Evolutionary conservation across 2,329 filamentous ascomycete species (phyloP), one percentile per base, ranked within the genome.

Genomic region (Nemania sp.): DNA sequence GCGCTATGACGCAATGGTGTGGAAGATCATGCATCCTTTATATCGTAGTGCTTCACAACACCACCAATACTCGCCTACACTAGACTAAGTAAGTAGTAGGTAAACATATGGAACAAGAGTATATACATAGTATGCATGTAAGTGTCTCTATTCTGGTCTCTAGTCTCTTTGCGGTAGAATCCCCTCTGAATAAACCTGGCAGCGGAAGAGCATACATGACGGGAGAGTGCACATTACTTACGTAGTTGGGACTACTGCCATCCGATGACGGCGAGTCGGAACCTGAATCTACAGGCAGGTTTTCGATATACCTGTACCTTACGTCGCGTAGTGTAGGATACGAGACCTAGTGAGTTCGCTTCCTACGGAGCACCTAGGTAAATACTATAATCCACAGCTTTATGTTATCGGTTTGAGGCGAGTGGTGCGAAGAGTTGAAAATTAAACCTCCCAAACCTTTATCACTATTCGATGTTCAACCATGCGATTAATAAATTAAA

Each of bases 1-100:
- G 26, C 55, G 55, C 56, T 58, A 68, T 57, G 51, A 65, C 62
- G 66, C 45, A 68, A 53, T 18, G 22, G 35, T 41, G 53, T 62
- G 51, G 62, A 58, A 60, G 62, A 61, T 58, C 35, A 43, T n/a
- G 51, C 41, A 57, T 60, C 52, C 62, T 43, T 55, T 49, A 35
- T 11, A 35, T 35, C 7, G 6, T 35, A 8, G 32, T 35, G 32
- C 32, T 35, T 11, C 7, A 35, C 6, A 35, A 3, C 32, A 35
- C 2, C 6, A 3, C 32, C 32, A 35, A 7, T 35, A 7, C 32
- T 35, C 32, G 32, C 32, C 32, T 35, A 35, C 32, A 8, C 32
- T 7, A 7, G 32, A 8, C n/a, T n/a, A n/a, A n/a, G n/a, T n/a
- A n/a, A n/a, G n/a, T n/a, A n/a, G n/a, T n/a, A n/a, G n/a, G n/a